These are phyloP conservation scores for Nitzschia sp. DNA, from an alignment of 108 stramenopile genomes.

Conservation along the genomic window DNA sequence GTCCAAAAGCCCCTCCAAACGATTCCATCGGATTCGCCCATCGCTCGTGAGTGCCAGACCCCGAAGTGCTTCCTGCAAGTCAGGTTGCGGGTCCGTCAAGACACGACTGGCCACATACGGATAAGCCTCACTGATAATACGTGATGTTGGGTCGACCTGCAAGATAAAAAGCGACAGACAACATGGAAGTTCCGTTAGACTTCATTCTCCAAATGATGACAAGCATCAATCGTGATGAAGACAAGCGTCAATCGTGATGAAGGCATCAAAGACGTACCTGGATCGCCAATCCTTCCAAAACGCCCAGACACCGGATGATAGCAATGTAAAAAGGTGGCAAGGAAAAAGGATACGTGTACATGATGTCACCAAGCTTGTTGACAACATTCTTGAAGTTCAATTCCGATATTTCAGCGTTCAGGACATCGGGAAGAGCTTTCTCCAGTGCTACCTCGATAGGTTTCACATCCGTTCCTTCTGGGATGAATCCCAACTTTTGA, in stretches of 20 bases:
- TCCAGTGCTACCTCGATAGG: conserved; percentile 92
- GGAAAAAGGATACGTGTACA: conserved; percentile 96
- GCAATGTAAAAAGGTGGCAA: conserved; percentile 97
- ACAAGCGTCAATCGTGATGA: no score
- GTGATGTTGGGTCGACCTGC: conserved; percentile 78
- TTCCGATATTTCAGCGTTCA: conserved; percentile 90
- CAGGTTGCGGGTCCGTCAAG: conserved; percentile 85
- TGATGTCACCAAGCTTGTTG: conserved; percentile 93
- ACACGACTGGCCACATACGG: conserved; percentile 95
- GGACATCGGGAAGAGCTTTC: conserved; percentile 89
- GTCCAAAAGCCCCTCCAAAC: conserved; percentile 87
- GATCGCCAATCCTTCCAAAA: conserved; percentile 94
- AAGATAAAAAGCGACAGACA: no score
- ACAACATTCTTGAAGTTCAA: conserved; percentile 97
- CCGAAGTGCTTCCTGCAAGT: conserved; percentile 80
- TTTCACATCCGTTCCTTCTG: conserved; percentile 74
- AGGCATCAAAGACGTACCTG: conserved; percentile 47
- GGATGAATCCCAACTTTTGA: conserved; percentile 91
- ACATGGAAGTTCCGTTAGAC: no score
- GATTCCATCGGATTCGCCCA: conserved; percentile 84
- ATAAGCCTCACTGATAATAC: conserved; percentile 92
- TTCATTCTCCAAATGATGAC: not conserved
- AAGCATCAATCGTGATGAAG: not conserved
- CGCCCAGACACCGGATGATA: conserved; percentile 96
- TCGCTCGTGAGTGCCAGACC: conserved; percentile 81